These are phyloP conservation scores for Neurospora sp. DNA, from an alignment of 495 filamentous ascomycete genomes.

Conservation along the genomic window DNA sequence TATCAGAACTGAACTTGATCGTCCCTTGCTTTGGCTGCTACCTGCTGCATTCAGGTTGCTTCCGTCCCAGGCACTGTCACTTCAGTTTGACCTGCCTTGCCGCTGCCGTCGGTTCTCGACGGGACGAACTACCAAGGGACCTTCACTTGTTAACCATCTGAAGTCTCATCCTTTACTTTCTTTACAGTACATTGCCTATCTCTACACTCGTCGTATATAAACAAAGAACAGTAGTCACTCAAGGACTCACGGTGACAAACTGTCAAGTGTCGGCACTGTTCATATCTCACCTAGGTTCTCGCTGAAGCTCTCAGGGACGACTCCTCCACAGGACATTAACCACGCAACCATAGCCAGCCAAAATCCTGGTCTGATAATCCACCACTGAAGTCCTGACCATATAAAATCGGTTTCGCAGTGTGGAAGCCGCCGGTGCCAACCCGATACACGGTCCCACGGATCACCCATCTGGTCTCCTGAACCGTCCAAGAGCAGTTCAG, in stretches of 20 bases:
- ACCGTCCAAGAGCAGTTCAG: background rate
- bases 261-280: background rate
- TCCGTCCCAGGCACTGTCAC: background rate
- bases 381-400: background rate
- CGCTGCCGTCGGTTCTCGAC: background rate
- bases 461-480: background rate
- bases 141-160: background rate
- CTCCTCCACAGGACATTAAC: background rate
- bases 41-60: background rate
- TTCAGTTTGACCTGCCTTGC: background rate
- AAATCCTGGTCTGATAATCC: background rate
- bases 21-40: background rate
- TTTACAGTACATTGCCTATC: background rate
- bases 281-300: too few species aligned
- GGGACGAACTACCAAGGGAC: background rate
- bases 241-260: background rate
- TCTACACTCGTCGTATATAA: background rate
- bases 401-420: background rate
- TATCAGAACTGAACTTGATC: background rate
- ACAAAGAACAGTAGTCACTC: background rate
- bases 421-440: background rate
- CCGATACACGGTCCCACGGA: background rate
- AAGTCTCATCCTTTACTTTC: background rate
- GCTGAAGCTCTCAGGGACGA: background rate
- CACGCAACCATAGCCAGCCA: background rate